Evolutionary conservation across 2,329 filamentous ascomycete species (phyloP).

Genomic region (Aureobasidium sp.): DNA sequence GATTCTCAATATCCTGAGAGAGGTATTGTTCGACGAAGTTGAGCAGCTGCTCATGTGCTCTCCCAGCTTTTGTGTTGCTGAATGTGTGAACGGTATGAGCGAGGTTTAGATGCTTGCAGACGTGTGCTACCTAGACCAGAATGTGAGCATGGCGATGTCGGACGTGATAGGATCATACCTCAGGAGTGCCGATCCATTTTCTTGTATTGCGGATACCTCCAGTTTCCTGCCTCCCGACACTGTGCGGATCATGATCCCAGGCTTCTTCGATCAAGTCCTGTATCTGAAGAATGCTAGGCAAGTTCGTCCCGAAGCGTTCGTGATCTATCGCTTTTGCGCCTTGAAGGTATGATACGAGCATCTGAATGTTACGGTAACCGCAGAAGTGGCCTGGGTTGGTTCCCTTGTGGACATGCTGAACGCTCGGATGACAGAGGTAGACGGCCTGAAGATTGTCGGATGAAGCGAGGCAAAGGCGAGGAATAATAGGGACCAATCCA

Average conservation of each 20-base stretch:
- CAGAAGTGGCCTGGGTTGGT: slow-evolving; percentile 70
- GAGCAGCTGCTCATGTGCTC: slow-evolving; percentile 48
- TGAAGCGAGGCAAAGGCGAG: slow-evolving; percentile 45
- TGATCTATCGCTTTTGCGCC: slow-evolving; percentile 48
- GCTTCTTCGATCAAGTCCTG: slow-evolving; percentile 80
- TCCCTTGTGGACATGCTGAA: slow-evolving; percentile 73
- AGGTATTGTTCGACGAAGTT: slow-evolving; percentile 67
- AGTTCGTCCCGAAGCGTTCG: slow-evolving; percentile 47
- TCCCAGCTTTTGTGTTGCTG: slow-evolving; percentile 27
- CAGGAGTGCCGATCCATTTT: slow-evolving; percentile 93
- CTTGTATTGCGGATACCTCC: slow-evolving; percentile 75
- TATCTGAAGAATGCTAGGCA: slow-evolving; percentile 69
- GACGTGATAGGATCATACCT: slow-evolving; percentile 31
- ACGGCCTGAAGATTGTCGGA: slow-evolving; percentile 57
- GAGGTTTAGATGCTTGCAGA: neutral
- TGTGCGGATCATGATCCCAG: slow-evolving; percentile 78
- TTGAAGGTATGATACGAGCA: slow-evolving; percentile 69
- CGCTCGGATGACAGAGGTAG: slow-evolving; percentile 66
- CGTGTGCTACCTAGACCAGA: neutral
- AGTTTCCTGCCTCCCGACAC: slow-evolving; percentile 64
- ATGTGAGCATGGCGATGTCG: neutral
- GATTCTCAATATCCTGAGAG: slow-evolving; percentile 32
- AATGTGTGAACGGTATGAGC: neutral
- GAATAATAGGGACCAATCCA: slow-evolving; percentile 34
- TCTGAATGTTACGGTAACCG: slow-evolving; percentile 91